Percentiles rank a stretch among this genome's conserved stretches.
These are phyloP conservation scores for Stemphylium beticola DNA, from an alignment of 2,329 filamentous ascomycete genomes.

Conservation along the genomic window DNA sequence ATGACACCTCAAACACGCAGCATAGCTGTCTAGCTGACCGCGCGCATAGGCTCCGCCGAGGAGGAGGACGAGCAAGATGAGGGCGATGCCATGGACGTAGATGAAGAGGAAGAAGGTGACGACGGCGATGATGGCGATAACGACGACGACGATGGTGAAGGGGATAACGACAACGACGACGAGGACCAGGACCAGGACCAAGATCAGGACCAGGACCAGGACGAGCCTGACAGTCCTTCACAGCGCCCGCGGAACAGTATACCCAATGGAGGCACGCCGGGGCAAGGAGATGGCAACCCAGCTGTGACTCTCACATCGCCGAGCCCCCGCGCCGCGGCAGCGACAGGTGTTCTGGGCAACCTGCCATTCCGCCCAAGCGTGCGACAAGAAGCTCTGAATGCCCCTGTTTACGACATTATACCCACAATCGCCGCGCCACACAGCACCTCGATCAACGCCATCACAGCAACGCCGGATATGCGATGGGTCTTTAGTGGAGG, in stretches of 20 bases:
- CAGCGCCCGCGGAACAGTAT: constrained; percentile 41
- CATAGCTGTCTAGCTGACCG: constrained; percentile 13
- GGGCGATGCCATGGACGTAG: constrained; percentile 45
- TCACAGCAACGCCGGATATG: constrained; percentile 91
- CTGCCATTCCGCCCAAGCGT: constrained; percentile 65
- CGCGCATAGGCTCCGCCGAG: constrained; percentile 31
- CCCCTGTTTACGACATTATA: constrained; percentile 88
- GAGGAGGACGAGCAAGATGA: constrained; percentile 36
- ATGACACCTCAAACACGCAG: constrained; percentile 7
- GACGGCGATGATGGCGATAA: constrained; percentile 52
- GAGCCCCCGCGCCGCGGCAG: constrained; percentile 48
- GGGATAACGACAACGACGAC: constrained; percentile 49
- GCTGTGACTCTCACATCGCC: constrained; percentile 58
- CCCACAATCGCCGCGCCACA: constrained; percentile 97
- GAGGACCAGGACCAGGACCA: constrained; percentile 52
- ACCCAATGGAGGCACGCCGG: constrained; percentile 36
- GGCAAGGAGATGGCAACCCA: constrained; percentile 50
- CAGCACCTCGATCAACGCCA: constrained; percentile 91
- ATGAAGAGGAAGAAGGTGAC: constrained; percentile 52
- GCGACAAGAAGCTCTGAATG: constrained; percentile 79
- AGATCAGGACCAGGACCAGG: constrained; percentile 52
- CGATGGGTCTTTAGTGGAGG: constrained; percentile 95
- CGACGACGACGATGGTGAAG: constrained; percentile 52
- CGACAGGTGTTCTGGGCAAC: constrained; percentile 35
- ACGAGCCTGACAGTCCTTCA: constrained; percentile 54